These are phyloP conservation scores for Coelastrella sp. DNA, from an alignment of 139 green algal species.

Conservation along the genomic window DNA sequence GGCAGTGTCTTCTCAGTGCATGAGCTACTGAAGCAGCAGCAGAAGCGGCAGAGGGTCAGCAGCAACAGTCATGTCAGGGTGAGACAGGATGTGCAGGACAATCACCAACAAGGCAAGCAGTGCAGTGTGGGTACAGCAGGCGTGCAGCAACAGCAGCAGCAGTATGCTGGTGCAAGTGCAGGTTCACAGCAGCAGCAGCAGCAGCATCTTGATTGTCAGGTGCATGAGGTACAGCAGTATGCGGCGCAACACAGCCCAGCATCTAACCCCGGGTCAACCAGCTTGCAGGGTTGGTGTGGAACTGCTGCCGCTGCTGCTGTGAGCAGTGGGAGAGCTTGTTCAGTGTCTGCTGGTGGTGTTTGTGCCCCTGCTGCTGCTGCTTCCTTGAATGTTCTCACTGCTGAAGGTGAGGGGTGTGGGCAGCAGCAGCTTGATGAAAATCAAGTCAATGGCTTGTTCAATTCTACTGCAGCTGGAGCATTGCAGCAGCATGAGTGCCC, in stretches of 20 bases:
- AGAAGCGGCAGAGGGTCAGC: constrained; percentile 2
- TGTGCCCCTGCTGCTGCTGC: too few relatives aligned
- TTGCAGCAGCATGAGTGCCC: not conserved
- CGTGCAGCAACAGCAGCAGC: not conserved
- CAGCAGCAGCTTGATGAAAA: not conserved
- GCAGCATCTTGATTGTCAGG: not conserved
- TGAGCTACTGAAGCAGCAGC: constrained; percentile 20
- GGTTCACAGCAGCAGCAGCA: constrained; percentile 19
- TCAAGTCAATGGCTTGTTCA: too few relatives aligned
- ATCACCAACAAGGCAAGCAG: not conserved
- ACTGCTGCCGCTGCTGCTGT: not conserved
- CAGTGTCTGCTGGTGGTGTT: not conserved
- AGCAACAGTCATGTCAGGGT: not conserved
- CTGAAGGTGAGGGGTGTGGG: too few relatives aligned
- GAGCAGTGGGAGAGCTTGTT: not conserved
- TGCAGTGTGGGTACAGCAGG: not conserved
- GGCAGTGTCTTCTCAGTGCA: constrained; percentile 22
- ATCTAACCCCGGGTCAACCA: constrained; percentile 4
- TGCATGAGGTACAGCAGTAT: not conserved
- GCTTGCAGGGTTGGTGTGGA: constrained; percentile 24
- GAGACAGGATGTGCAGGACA: not conserved
- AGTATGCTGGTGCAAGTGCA: too few relatives aligned
- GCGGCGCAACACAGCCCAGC: too few relatives aligned
- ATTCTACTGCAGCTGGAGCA: not conserved
- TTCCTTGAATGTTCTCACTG: too few relatives aligned